Conservation (phyloP, 352 stramenopile genomes). For the Phytophthora megakarya region DNA sequence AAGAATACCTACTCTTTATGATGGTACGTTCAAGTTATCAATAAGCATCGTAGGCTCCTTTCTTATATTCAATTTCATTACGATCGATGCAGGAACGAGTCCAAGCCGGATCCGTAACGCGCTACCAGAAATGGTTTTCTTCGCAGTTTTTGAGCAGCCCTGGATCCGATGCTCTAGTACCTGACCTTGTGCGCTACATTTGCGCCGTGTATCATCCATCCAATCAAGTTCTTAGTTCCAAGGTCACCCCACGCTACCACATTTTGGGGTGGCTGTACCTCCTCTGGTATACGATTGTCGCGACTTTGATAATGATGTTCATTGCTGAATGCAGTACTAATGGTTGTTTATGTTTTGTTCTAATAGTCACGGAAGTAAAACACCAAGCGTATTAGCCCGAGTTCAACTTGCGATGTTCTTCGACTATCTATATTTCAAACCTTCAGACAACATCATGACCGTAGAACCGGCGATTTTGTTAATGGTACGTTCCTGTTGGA, state of each 20-base stretch:
- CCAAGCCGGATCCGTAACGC: slow-evolving; percentile 71
- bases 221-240: slow-evolving; percentile 80
- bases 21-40: slow-evolving; percentile 50
- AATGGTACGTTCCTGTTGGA: slow-evolving; percentile 51
- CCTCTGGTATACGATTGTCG: slow-evolving; percentile 57
- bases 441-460: slow-evolving; percentile 81
- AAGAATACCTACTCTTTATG: slow-evolving; percentile 87
- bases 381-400: slow-evolving; percentile 63
- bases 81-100: slow-evolving; percentile 64
- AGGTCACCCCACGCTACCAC: slow-evolving; percentile 86
- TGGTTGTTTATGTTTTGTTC: not conserved
- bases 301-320: not conserved
- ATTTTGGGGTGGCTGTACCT: slow-evolving; percentile 88
- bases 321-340: not conserved
- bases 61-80: not conserved
- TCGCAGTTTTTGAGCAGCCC: slow-evolving; percentile 74
- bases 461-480: slow-evolving; percentile 84
- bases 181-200: slow-evolving; percentile 83
- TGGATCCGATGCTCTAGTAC: slow-evolving; percentile 74
- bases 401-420: slow-evolving; percentile 89
- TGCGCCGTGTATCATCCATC: slow-evolving; percentile 85
- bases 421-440: slow-evolving; percentile 87
- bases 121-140: slow-evolving; percentile 90
- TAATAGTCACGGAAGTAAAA: slow-evolving; percentile 65
- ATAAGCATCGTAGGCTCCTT: not conserved